A percentile compares a stretch with the other conserved stretches of the same genome.
Conservation (phyloP, 495 filamentous ascomycete genomes). For the Hyaloscypha variabilis region DNA sequence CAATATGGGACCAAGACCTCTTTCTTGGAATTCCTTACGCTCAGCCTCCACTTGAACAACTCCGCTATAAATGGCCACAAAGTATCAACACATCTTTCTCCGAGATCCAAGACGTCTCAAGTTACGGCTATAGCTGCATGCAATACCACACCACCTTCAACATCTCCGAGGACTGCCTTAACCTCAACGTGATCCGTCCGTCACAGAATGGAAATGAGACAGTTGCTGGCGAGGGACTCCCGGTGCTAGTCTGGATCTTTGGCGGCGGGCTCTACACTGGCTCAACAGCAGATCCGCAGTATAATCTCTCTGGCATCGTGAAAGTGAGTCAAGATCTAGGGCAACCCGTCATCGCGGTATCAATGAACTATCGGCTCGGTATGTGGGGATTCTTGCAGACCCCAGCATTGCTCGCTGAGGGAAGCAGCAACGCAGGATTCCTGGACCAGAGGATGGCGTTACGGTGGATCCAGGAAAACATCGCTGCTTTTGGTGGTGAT, state of each 20-base stretch:
- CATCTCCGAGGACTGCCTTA: constrained; percentile 69
- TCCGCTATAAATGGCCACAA: constrained; percentile 48
- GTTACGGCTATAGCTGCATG: constrained; percentile 55
- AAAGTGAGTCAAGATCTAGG: constrained; percentile 63
- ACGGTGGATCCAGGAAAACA: constrained; percentile 72
- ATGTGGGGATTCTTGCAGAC: constrained; percentile 58
- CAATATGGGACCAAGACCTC: constrained; percentile 48
- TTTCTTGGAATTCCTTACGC: constrained; percentile 63
- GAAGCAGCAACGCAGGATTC: constrained; percentile 60
- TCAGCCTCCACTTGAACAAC: constrained; percentile 46
- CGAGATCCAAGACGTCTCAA: constrained; percentile 54
- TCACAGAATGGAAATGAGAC: constrained; percentile 44
- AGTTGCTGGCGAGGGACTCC: constrained; percentile 47
- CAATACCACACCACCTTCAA: constrained; percentile 28
- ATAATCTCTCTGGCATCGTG: constrained; percentile 51
- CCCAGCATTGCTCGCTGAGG: constrained; percentile 13
- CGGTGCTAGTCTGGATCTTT: constrained; percentile 73
- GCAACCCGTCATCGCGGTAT: constrained; percentile 44
- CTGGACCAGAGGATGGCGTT: constrained; percentile 69
- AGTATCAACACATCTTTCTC: constrained; percentile 40
- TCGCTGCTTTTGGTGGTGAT: constrained; percentile 71
- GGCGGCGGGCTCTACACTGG: constrained; percentile 63
- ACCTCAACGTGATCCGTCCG: constrained; percentile 44
- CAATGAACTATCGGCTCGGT: constrained; percentile 55
- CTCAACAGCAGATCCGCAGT: constrained; percentile 49